Evolutionary conservation across 495 filamentous ascomycete species (phyloP).

Genomic region (Trichocladium uniseriatum): DNA sequence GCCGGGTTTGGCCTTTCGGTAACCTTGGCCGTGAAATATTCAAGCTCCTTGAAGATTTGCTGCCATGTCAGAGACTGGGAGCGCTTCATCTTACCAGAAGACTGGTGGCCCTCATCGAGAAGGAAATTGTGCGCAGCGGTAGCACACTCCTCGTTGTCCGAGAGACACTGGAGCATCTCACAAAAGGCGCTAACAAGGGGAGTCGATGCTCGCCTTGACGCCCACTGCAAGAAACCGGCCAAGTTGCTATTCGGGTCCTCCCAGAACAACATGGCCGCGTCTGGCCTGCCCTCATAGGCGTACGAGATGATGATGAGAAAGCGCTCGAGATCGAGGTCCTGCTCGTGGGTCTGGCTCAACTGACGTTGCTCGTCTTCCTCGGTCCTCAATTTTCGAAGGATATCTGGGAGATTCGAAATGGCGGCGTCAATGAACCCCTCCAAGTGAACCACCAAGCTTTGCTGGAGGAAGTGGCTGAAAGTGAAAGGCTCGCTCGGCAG

Average conservation of each 20-base stretch:
- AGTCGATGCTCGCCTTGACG: slow-evolving; percentile 81
- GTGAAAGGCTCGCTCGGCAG: slow-evolving; percentile 51
- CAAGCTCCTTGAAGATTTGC: slow-evolving; percentile 84
- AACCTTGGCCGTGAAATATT: slow-evolving; percentile 60
- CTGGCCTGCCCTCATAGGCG: slow-evolving; percentile 72
- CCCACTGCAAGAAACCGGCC: slow-evolving; percentile 91
- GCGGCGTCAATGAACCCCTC: slow-evolving; percentile 83
- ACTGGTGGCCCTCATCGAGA: slow-evolving; percentile 68
- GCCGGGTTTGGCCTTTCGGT: slow-evolving; percentile 50
- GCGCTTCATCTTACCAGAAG: slow-evolving; percentile 64
- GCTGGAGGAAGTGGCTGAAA: slow-evolving; percentile 56
- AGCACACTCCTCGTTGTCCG: slow-evolving; percentile 69
- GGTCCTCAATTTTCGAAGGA: slow-evolving; percentile 71
- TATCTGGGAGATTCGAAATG: slow-evolving; percentile 89
- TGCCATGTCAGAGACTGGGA: slow-evolving; percentile 78
- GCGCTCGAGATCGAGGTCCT: slow-evolving; percentile 75
- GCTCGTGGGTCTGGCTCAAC: slow-evolving; percentile 60
- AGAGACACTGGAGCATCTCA: slow-evolving; percentile 83
- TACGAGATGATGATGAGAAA: slow-evolving; percentile 89
- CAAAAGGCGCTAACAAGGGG: slow-evolving; percentile 91
- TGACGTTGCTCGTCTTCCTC: slow-evolving; percentile 83
- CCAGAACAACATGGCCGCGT: slow-evolving; percentile 84
- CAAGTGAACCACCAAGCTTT: slow-evolving; percentile 64
- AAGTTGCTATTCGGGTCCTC: slow-evolving; percentile 78
- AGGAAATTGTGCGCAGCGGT: slow-evolving; percentile 78